Base-by-base conservation (phyloP, 805 yeast genomes). In the Saccharomycopsis sp. region DNA sequence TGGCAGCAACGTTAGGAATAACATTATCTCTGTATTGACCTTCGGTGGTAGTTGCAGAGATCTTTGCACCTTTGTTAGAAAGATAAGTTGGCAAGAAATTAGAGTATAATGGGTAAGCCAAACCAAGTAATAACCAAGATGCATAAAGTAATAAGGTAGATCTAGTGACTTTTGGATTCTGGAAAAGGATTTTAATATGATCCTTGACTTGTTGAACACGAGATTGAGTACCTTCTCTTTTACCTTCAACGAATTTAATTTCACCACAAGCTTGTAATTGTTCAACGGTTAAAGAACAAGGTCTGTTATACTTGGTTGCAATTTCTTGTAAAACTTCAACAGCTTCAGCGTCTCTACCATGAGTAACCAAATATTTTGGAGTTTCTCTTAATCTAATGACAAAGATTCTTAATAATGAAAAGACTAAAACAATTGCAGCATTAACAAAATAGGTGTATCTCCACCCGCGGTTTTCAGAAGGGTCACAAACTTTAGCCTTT, bases 101-200 rank as follows among this genome's bases (percentile, higher is more conserved):
- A 54, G 70, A 68, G 59, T 71, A 77, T 31, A 74, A 62, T 3
- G 80, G 75, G 58, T 74, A 77, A n/a, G 79, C 70, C 32, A 75
- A 60, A 43, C 83, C 82, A 51, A 77, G 68, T 37, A 75, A 58
- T 4, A 73, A 69, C 85, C 84, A 79, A 1, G 79, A 67, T 16
- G 72, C 48, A 22, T 65, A 54, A 26, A 75, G 59, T 20, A 80
- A 65, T n/a, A 63, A 40, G 35, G 79, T 66, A 5, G 71, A 65
- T 45, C 63, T 52, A 3, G 70, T 71, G n/a, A 74, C 63, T 39
- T 60, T 63, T 45, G 59, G 63, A 8, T 70, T 66, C 3, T 69
- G 67, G 57, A 75, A 79, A 41, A 79, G 64, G 37, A 68, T 60
- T 21, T 67, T 60, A 5, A 76, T 49, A 52, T 75, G 77, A 11